Conservation (phyloP, 176 grass and related monocot species). For the Echinochloa phyllopogon region DNA sequence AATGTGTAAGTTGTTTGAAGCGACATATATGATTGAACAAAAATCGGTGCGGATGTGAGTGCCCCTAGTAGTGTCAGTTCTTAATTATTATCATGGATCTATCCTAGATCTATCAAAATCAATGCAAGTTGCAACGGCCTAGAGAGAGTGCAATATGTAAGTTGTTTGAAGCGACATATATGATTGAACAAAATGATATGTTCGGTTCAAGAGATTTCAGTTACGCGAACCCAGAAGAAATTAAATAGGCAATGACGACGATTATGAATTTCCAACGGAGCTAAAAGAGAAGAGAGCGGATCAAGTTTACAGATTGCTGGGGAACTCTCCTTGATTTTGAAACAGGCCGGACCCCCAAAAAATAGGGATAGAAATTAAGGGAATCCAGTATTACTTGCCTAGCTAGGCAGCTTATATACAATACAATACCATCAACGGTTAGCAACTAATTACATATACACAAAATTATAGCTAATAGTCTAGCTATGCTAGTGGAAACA, state of each 20-base stretch:
- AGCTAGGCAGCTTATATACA: not conserved
- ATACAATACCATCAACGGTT: not conserved
- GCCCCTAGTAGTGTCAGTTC: too few relatives aligned
- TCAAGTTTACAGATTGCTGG: not conserved
- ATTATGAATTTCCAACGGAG: not conserved
- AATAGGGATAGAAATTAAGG: not conserved
- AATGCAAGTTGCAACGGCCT: not conserved
- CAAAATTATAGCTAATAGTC: not conserved
- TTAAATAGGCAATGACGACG: not conserved
- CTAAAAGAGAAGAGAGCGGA: not conserved
- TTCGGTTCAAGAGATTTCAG: not conserved
- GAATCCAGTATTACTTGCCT: not conserved
- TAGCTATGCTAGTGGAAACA: not conserved
- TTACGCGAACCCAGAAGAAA: not conserved
- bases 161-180: too few relatives aligned
- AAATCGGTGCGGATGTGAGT: too few relatives aligned
- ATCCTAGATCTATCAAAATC: not conserved
- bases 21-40: too few relatives aligned
- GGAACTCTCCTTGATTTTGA: not conserved
- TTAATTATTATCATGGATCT: not conserved
- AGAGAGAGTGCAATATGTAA: too few relatives aligned
- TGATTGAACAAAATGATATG: not conserved
- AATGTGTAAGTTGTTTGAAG: too few relatives aligned
- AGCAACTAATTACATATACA: not conserved
- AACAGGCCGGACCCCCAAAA: not conserved